A percentile compares a stretch with the other conserved stretches of the same genome.
Conservation (phyloP, 2,329 filamentous ascomycete genomes). For the Aspergillus piperis region DNA sequence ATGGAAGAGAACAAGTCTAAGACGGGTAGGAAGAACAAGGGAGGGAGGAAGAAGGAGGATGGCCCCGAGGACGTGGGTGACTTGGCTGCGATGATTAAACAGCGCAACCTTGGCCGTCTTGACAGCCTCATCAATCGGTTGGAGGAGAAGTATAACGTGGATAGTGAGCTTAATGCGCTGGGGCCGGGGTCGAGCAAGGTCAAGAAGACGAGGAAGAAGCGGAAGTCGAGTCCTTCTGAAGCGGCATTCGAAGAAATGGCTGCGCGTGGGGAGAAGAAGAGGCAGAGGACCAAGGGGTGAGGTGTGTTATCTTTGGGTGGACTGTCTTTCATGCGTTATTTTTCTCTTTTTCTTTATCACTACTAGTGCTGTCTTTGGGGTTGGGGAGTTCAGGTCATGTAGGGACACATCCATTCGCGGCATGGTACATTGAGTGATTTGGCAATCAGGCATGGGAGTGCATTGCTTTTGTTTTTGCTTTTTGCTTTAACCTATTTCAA, state of each 20-base stretch:
- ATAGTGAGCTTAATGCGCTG: not conserved
- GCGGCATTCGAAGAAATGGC: constrained; percentile 57
- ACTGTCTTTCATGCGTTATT: not conserved
- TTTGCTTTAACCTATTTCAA: not conserved
- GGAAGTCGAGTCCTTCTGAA: constrained; percentile 46
- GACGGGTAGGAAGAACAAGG: constrained; percentile 26
- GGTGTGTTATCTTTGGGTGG: not conserved
- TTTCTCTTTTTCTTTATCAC: constrained; percentile 4
- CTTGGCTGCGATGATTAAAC: constrained; percentile 73
- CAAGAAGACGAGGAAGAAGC: constrained; percentile 35
- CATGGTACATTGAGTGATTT: constrained; percentile 2
- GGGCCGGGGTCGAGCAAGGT: constrained; percentile 27
- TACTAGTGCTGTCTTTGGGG: not conserved
- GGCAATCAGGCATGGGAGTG: not conserved
- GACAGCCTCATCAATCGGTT: constrained; percentile 69
- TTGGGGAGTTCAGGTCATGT: constrained; percentile 2
- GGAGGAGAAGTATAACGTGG: constrained; percentile 69
- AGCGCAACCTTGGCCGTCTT: constrained; percentile 65
- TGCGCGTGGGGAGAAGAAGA: constrained; percentile 24
- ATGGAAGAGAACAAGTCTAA: constrained; percentile 73
- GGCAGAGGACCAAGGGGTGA: constrained; percentile 27
- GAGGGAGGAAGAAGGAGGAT: constrained; percentile 16
- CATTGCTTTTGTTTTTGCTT: not conserved
- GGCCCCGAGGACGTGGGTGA: constrained; percentile 40
- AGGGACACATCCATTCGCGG: not conserved